Evolutionary conservation across 179 eudicot species (phyloP).

Genomic region (Monotropa hypopitys): DNA sequence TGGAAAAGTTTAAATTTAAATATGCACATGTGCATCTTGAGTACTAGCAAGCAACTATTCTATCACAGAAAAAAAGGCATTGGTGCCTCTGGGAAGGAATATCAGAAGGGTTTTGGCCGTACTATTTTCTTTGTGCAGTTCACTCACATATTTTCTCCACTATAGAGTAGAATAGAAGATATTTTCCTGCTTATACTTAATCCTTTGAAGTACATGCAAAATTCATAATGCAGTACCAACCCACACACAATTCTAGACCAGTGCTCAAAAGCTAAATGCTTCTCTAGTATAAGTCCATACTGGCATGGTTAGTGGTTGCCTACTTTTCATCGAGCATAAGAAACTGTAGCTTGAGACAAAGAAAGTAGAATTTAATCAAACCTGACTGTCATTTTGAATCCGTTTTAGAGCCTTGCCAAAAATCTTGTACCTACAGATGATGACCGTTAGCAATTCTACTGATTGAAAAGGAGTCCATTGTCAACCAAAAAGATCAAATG

Average conservation of each 20-base stretch:
- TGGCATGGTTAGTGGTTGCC: not conserved
- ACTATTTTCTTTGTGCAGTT: not conserved
- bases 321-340: not conserved
- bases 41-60: not conserved
- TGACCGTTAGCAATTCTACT: not conserved
- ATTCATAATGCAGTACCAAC: not conserved
- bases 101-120: not conserved
- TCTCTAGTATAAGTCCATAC: not conserved
- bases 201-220: not conserved
- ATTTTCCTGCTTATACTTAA: not conserved
- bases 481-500: not conserved
- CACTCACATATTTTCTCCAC: not conserved
- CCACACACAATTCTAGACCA: not conserved
- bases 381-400: slow-evolving; percentile 75
- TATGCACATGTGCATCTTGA: not conserved
- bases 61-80: not conserved
- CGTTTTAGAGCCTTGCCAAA: slow-evolving; percentile 72
- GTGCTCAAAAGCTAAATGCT: not conserved
- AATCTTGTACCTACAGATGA: slow-evolving; percentile 53
- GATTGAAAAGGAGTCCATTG: not conserved
- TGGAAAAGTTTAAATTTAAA: not conserved
- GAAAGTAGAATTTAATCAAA: slow-evolving; percentile 9
- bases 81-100: not conserved
- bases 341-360: not conserved
- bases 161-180: not conserved